Base-by-base conservation (phyloP, 306 rosid species). In the Biancaea sappan region DNA sequence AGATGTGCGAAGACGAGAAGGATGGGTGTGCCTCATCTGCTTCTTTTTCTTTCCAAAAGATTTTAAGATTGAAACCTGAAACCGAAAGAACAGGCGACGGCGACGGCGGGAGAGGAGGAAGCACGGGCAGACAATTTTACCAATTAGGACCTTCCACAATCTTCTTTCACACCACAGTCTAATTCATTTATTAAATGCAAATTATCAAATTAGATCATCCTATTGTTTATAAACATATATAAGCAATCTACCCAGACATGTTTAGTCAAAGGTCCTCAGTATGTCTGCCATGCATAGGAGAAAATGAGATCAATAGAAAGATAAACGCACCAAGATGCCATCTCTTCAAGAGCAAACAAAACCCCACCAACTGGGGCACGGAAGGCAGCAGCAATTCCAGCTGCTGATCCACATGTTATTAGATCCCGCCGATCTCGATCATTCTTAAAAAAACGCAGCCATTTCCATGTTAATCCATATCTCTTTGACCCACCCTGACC, bases 351-450 rank as follows among this genome's bases (percentile, higher is more conserved):
- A 78, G 92, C 96, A 82, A 95, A 95, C 82, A 95, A 81, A 64
- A 95, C 89, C 11, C 99, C 99, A 25, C 99, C 99, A 54, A 95
- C 99, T 67, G 99, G 98, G 28, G 97, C 80, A 60, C 96, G 97
- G 69, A 95, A 95, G 52, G 98, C 91, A 24, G 96, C 97, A 47
- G 97, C 97, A 18, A 94, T 92, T 62, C 99, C 99, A 65, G 96
- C 99, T 38, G 99, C 99, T 9, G 97, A 71, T 80, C 99, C 99
- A 77, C 91, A 86, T 18, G 87, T 88, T 69, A 92, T 79, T 28
- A 95, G 90, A 84, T 95, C 99, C 26, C 99, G 79, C 18, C 95
- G 84, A 72, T 94, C 99, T 50, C 97, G 81, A 69, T 94, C 97
- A 41, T 94, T 94, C 83, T 92, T 92, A 81, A 90, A 92, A 76